These are phyloP conservation scores for Rosa lucieae DNA, from an alignment of 306 rosid species.

Conservation along the genomic window DNA sequence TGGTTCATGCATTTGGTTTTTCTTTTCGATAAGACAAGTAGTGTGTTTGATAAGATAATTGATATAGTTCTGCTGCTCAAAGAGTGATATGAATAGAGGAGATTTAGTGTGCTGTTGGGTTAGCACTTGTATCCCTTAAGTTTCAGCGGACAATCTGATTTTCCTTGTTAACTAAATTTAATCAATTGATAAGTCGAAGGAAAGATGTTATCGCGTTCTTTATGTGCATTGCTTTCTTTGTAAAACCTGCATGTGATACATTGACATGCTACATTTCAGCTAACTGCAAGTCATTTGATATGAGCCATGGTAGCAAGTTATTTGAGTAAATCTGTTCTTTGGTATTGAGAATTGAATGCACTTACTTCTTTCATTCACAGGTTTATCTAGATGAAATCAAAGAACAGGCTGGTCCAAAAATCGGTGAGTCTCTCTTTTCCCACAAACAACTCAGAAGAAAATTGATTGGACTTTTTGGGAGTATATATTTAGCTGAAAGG, in stretches of 20 bases:
- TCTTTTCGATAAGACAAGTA: too few species aligned
- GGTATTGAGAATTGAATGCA: background rate
- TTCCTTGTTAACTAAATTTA: background rate
- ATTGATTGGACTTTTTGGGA: background rate
- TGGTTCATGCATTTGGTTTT: too few species aligned
- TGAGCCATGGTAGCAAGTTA: background rate
- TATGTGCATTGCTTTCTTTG: background rate
- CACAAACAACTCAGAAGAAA: background rate
- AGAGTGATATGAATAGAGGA: background rate
- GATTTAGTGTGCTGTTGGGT: background rate
- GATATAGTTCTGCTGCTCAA: background rate
- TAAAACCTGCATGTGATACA: background rate
- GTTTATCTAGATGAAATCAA: slow-evolving; percentile 48
- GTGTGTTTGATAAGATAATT: background rate
- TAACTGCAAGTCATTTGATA: background rate
- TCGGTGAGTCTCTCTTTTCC: slow-evolving; percentile 42
- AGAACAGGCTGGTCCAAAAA: slow-evolving; percentile 42
- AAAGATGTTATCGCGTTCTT: background rate
- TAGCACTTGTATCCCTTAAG: background rate
- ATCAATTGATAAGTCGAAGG: background rate
- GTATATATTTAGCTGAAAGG: background rate
- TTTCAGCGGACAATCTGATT: background rate
- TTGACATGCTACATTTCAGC: background rate
- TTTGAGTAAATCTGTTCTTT: background rate
- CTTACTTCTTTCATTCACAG: slow-evolving; percentile 35